Conservation (phyloP, 2,329 filamentous ascomycete genomes). For the Sclerotinia subarctica region DNA sequence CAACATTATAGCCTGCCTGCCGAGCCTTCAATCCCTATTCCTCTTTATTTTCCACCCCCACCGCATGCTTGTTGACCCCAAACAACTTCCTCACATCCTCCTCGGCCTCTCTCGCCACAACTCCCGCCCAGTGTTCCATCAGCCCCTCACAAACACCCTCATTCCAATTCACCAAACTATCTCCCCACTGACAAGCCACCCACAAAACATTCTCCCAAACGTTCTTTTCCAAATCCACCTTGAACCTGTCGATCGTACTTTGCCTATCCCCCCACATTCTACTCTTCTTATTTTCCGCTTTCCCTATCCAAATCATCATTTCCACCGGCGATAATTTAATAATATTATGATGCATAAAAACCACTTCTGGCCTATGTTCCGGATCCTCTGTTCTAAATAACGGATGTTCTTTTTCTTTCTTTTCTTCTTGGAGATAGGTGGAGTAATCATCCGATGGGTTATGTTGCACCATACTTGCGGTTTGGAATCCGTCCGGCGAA, state of each 20-base stretch:
- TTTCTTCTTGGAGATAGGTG: not conserved
- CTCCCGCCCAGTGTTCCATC: not conserved
- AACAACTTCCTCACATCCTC: not conserved
- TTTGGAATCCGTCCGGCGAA: not conserved
- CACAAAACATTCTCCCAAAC: conserved; percentile 19
- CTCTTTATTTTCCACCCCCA: not conserved
- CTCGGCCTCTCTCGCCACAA: conserved; percentile 4
- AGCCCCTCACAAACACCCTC: conserved; percentile 8
- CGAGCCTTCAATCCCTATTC: not conserved
- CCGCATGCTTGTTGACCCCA: not conserved
- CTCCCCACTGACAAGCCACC: conserved; percentile 12
- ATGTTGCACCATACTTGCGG: conserved; percentile 16
- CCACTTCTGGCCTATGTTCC: not conserved
- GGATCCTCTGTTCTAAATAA: not conserved
- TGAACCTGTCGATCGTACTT: not conserved
- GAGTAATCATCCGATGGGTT: conserved; percentile 14
- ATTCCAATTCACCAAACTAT: conserved; percentile 2
- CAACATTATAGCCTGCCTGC: not conserved
- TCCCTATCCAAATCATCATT: conserved; percentile 14
- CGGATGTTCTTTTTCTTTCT: not conserved
- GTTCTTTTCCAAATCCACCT: conserved; percentile 14
- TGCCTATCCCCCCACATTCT: conserved; percentile 19
- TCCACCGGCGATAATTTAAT: conserved; percentile 14
- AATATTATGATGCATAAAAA: conserved; percentile 19
- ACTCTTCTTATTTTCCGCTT: not conserved